Evolutionary conservation across 352 stramenopile genomes (phyloP).

Genomic region (Peronosclerospora sorghi): DNA sequence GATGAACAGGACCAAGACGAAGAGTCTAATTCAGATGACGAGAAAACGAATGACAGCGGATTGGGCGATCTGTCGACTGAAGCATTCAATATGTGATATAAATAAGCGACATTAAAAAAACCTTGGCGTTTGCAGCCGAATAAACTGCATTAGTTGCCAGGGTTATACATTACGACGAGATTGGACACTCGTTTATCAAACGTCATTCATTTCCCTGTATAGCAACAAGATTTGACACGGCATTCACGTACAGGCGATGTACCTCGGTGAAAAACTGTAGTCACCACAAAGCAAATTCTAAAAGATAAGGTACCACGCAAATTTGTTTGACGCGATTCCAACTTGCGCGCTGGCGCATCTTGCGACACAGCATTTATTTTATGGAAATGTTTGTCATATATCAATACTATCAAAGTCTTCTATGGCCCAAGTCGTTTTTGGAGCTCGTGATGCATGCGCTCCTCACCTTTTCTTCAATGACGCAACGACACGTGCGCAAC

Average conservation of each 20-base stretch:
- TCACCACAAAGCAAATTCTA: not conserved
- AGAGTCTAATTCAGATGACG: constrained; percentile 30
- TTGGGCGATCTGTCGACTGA: constrained; percentile 58
- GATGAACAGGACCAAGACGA: constrained; percentile 84
- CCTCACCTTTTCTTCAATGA: constrained; percentile 74
- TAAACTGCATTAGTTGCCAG: constrained; percentile 10
- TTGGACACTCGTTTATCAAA: constrained; percentile 76
- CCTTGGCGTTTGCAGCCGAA: not conserved
- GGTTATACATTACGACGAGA: constrained; percentile 69
- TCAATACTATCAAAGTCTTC: constrained; percentile 78
- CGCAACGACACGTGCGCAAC: constrained; percentile 78
- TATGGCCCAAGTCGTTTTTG: constrained; percentile 83
- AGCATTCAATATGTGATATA: constrained; percentile 41
- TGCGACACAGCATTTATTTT: constrained; percentile 76
- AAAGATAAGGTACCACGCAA: constrained; percentile 1
- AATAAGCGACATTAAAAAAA: not conserved
- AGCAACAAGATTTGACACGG: constrained; percentile 80
- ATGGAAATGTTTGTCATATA: constrained; percentile 83
- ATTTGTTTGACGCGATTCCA: constrained; percentile 17
- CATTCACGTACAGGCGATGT: constrained; percentile 82
- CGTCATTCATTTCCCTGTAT: constrained; percentile 62
- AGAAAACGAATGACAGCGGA: constrained; percentile 34
- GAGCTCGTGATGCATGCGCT: constrained; percentile 30
- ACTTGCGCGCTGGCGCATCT: constrained; percentile 62
- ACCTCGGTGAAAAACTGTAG: constrained; percentile 71